These are phyloP conservation scores for Puccinia coronata DNA, from an alignment of 1,284 basidiomycete genomes.

Conservation along the genomic window DNA sequence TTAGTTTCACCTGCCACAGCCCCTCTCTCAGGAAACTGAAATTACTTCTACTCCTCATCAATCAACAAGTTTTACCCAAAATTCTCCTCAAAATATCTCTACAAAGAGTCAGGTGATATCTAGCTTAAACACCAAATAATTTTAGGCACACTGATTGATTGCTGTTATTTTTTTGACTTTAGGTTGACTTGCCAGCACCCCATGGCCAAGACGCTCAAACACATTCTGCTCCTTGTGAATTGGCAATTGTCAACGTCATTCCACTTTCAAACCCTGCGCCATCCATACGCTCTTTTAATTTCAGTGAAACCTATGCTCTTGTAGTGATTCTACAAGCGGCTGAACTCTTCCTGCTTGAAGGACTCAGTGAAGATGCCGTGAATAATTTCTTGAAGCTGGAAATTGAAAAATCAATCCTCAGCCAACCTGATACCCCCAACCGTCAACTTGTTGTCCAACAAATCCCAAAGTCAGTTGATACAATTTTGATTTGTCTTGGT, in stretches of 20 bases:
- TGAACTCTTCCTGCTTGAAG: not conserved
- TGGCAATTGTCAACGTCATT: too few species aligned
- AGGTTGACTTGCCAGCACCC: too few species aligned
- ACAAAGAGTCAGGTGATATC: too few species aligned
- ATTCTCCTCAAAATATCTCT: too few species aligned
- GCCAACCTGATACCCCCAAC: not conserved
- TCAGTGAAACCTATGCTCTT: not conserved
- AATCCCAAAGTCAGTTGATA: conserved; percentile 13
- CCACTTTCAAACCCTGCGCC: not conserved
- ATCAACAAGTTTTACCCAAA: not conserved
- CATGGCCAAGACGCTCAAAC: too few species aligned
- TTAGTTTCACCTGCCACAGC: too few species aligned
- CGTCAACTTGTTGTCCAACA: not conserved
- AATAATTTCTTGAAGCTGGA: conserved; percentile 25
- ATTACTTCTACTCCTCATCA: conserved; percentile 5
- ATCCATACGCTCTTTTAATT: not conserved
- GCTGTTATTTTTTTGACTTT: too few species aligned
- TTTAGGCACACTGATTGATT: too few species aligned
- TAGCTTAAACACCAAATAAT: too few species aligned
- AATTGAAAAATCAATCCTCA: conserved; percentile 8
- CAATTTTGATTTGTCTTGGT: conserved; percentile 7
- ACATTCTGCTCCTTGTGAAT: too few species aligned
- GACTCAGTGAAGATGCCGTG: conserved; percentile 1
- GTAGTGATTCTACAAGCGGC: conserved; percentile 32
- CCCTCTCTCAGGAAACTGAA: not conserved